Evolutionary conservation across 192 early-diverging fungal genomes (phyloP), one percentile per base, ranked within the genome.

Genomic region (Lobulomyces angularis): DNA sequence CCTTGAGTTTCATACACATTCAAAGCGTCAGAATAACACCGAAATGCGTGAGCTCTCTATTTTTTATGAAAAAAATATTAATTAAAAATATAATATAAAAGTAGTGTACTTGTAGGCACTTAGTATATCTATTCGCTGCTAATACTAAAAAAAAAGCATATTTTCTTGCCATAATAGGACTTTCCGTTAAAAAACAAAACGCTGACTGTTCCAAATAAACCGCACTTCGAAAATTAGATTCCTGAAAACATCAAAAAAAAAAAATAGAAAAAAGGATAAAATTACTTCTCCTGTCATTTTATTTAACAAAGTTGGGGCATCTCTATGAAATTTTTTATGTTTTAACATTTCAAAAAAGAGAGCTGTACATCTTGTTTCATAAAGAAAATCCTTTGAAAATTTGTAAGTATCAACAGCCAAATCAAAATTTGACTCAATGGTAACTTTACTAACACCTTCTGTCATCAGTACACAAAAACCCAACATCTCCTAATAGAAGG

Each of bases 181-280:
- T 50, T 9, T 59, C 25, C 36, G 71, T 69, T 17, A 90, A 37
- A 49, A 79, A 87, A 22, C 81, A 79, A 27, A 82, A 74, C 0
- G 88, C 88, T 0, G 91, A 85, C 53, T 95, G 91, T 54, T 97
- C 94, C 34, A 87, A 56, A 33, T 88, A 77, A 27, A 94, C 48
- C 0, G 81, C 88, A 45, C 74, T 75, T 17, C 82, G 66, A 2
- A 86, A 46, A 41, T 83, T 80, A 11, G 81, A 83, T 30, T 84
- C 77, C 81, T 82, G 37, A 1, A 16, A 6, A 59, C 9, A 53
- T 11, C 18, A 16, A 2, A 39, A 29, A 11, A 26, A n/a, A 24
- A n/a, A n/a, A 11, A 42, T 5, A 25, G 37, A 24, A n/a, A 36
- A 5, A 30, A 18, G 12, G 21, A 12, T 20, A 20, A 37, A 50